Percentiles rank a stretch among this genome's conserved stretches.
These are phyloP conservation scores for Ceratocystis huliohia DNA, from an alignment of 2,329 filamentous ascomycete genomes.

Conservation along the genomic window DNA sequence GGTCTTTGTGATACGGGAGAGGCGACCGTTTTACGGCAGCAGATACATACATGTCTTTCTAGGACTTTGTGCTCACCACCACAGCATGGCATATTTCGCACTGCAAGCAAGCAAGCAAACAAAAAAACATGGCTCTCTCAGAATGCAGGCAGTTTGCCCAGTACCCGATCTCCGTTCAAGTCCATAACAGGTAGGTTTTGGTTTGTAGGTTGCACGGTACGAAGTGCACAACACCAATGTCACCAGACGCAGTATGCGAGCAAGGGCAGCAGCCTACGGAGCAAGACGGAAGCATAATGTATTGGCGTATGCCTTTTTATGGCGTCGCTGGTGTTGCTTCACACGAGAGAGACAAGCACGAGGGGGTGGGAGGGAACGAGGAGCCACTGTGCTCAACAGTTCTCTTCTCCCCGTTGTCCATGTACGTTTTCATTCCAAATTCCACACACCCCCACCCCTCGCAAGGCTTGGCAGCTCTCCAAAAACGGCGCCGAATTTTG, in stretches of 20 bases:
- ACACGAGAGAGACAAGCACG: neutral
- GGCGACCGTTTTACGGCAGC: neutral
- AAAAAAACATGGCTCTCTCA: neutral
- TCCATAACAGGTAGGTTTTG: neutral
- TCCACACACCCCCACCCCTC: neutral
- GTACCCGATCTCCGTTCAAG: neutral
- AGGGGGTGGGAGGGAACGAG: no score
- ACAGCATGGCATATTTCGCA: neutral
- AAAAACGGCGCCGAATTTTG: neutral
- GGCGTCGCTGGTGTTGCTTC: neutral
- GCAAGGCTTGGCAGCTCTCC: neutral
- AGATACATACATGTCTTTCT: neutral
- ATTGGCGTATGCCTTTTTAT: neutral
- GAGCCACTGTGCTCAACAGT: no score
- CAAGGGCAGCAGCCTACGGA: neutral
- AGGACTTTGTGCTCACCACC: neutral
- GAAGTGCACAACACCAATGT: neutral
- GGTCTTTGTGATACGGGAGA: neutral
- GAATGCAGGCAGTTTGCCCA: neutral
- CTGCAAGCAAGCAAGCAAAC: neutral
- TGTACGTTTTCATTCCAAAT: neutral
- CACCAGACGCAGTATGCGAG: neutral
- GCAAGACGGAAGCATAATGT: neutral
- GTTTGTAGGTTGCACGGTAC: neutral
- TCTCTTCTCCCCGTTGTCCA: no score